Evolutionary conservation across 345 rosid species (phyloP).

Genomic region (Eucalyptus caleyi): DNA sequence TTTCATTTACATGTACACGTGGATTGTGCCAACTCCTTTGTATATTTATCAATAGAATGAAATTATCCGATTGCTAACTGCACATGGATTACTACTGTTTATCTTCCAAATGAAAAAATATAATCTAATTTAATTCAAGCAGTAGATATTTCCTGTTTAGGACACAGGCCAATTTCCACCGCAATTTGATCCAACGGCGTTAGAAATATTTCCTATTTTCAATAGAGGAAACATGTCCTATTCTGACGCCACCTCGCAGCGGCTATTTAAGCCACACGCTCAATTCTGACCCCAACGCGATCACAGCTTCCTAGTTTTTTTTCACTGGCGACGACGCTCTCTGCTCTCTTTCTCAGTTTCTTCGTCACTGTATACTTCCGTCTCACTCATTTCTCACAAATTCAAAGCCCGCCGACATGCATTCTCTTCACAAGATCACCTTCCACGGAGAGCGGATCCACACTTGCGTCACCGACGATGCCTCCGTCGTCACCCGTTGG

Average conservation of each 20-base stretch:
- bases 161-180: background rate
- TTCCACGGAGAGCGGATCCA: background rate
- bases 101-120: background rate
- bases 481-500: background rate
- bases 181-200: background rate
- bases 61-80: background rate
- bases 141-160: background rate
- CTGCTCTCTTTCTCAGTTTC: background rate
- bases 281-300: too few species aligned
- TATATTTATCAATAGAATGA: background rate
- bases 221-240: too few species aligned
- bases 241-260: background rate
- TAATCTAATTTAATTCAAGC: background rate
- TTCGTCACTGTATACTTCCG: background rate
- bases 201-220: too few species aligned
- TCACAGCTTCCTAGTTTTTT: too few species aligned
- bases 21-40: background rate
- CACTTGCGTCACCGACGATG: background rate
- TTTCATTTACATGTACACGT: background rate
- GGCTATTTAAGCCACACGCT: background rate
- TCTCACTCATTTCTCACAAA: background rate
- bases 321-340: too few species aligned
- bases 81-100: background rate
- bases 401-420: background rate
- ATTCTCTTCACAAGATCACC: background rate